These are phyloP conservation scores for Taiwanofungus camphoratus DNA, from an alignment of 1,284 basidiomycete species.

Conservation along the genomic window DNA sequence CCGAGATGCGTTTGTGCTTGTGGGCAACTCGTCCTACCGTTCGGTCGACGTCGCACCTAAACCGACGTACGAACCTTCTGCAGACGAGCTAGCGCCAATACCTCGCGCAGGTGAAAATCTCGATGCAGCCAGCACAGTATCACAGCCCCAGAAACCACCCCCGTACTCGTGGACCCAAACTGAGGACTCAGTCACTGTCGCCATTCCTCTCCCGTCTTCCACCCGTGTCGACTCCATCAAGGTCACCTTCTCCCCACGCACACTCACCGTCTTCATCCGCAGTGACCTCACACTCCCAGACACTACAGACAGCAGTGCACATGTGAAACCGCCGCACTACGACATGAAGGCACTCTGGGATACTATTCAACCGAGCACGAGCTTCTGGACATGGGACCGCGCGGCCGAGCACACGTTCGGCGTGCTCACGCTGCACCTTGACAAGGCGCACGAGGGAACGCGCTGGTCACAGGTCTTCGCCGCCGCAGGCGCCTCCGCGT, in stretches of 20 bases:
- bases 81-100: slow-evolving; percentile 63
- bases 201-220: slow-evolving; percentile 72
- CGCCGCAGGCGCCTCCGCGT: slow-evolving; percentile 29
- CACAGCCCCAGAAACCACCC: slow-evolving; percentile 41
- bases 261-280: slow-evolving; percentile 61
- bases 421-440: slow-evolving; percentile 76
- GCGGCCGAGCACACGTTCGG: slow-evolving; percentile 62
- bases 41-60: slow-evolving; percentile 28
- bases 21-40: slow-evolving; percentile 53
- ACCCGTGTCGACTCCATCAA: slow-evolving; percentile 61
- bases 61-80: slow-evolving; percentile 45
- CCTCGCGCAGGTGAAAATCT: slow-evolving; percentile 55
- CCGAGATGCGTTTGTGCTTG: slow-evolving; percentile 44
- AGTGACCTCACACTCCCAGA: slow-evolving; percentile 13
- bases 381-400: slow-evolving; percentile 87
- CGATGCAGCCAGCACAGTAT: slow-evolving; percentile 26
- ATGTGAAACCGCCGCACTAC: slow-evolving; percentile 49
- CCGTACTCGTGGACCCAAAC: slow-evolving; percentile 93
- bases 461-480: slow-evolving; percentile 85
- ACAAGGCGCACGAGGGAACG: slow-evolving; percentile 75
- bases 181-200: slow-evolving; percentile 74
- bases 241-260: slow-evolving; percentile 59
- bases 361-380: slow-evolving; percentile 59
- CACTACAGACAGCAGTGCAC: slow-evolving; percentile 3
- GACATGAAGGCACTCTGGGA: slow-evolving; percentile 71